A percentile compares a stretch with the other conserved stretches of the same genome.
These are phyloP conservation scores for Chrysosphaeria jannelii DNA, from an alignment of 2,329 filamentous ascomycete genomes.

Conservation along the genomic window DNA sequence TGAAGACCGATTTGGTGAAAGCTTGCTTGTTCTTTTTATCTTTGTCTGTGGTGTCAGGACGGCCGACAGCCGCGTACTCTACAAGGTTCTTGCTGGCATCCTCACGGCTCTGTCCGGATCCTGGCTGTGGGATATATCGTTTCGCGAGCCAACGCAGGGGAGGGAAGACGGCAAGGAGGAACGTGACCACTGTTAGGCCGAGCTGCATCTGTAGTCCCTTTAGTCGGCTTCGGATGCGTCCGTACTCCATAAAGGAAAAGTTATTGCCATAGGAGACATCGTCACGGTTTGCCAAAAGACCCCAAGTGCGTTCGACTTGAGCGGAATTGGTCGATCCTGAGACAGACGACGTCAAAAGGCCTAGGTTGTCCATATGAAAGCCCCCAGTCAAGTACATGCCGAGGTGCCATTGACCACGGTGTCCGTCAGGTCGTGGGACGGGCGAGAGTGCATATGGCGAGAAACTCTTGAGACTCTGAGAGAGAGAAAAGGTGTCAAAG, in stretches of 20 bases:
- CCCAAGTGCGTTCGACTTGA: conserved; percentile 31
- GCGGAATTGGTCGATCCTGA: conserved; percentile 18
- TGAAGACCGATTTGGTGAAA: conserved; percentile 12
- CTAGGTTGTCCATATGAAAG: conserved; percentile 17
- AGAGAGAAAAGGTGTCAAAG: conserved; percentile 19
- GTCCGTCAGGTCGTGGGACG: conserved; percentile 13
- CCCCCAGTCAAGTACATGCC: conserved; percentile 19
- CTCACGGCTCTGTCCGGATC: conserved; percentile 22
- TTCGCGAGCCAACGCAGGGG: conserved; percentile 16
- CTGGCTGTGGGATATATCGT: conserved; percentile 18
- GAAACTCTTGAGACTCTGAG: too few relatives aligned
- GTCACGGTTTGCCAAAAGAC: conserved; percentile 17
- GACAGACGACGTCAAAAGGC: conserved; percentile 22
- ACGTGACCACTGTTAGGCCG: conserved; percentile 12
- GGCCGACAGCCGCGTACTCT: conserved; percentile 31
- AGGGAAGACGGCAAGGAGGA: conserved; percentile 14
- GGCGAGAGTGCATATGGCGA: conserved; percentile 27
- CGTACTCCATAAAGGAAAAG: conserved; percentile 26
- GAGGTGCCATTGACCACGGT: conserved; percentile 9
- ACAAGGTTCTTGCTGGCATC: conserved; percentile 24
- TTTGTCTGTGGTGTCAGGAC: conserved; percentile 17
- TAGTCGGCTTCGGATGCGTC: conserved; percentile 18
- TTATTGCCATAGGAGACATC: conserved; percentile 26
- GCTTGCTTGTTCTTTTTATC: conserved; percentile 15
- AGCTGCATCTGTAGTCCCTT: conserved; percentile 20